A percentile compares a stretch with the other conserved stretches of the same genome.
phyloP scores from a whole-genome alignment of 768 basidiomycete genomes.

The Leucocoprinus birnbaumii region DNA sequence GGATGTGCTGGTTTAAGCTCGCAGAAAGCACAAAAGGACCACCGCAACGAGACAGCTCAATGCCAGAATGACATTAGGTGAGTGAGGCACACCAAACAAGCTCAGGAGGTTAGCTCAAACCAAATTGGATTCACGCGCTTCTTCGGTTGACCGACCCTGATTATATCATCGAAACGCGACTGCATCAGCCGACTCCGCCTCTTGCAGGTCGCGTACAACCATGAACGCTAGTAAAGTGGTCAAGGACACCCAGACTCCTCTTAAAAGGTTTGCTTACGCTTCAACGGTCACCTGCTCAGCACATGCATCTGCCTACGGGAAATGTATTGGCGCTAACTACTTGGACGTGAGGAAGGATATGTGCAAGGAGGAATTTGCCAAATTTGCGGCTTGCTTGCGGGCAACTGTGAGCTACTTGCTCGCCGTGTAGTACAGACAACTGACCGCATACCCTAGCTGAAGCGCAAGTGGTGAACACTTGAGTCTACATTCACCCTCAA shows the following conservation, averaged over 20 bases:
- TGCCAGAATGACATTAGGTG: not conserved
- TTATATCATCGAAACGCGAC: constrained; percentile 4
- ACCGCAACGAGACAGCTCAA: not conserved
- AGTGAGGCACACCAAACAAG: not conserved
- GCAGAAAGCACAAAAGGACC: not conserved
- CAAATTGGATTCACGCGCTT: not conserved
- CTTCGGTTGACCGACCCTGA: not conserved
- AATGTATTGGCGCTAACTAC: constrained; percentile 82
- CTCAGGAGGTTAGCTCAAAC: not conserved
- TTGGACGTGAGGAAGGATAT: constrained; percentile 81
- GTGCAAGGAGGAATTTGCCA: constrained; percentile 81
- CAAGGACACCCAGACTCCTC: constrained; percentile 22
- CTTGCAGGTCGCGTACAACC: too few species aligned
- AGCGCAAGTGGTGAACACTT: constrained; percentile 29
- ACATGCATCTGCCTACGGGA: constrained; percentile 80
- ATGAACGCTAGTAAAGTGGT: constrained; percentile 25
- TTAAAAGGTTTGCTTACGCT: constrained; percentile 61
- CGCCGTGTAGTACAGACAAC: constrained; percentile 11
- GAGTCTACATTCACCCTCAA: not conserved
- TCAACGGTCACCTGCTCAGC: constrained; percentile 69
- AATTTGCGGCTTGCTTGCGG: constrained; percentile 81
- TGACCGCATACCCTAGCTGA: constrained; percentile 21
- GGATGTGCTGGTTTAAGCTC: not conserved
- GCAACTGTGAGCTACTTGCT: constrained; percentile 56
- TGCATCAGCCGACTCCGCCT: too few species aligned